Percentiles rank a stretch among this genome's conserved stretches.
Evolutionary conservation across 495 filamentous ascomycete species (phyloP).

Genomic region (Chaetomium cochliodes): DNA sequence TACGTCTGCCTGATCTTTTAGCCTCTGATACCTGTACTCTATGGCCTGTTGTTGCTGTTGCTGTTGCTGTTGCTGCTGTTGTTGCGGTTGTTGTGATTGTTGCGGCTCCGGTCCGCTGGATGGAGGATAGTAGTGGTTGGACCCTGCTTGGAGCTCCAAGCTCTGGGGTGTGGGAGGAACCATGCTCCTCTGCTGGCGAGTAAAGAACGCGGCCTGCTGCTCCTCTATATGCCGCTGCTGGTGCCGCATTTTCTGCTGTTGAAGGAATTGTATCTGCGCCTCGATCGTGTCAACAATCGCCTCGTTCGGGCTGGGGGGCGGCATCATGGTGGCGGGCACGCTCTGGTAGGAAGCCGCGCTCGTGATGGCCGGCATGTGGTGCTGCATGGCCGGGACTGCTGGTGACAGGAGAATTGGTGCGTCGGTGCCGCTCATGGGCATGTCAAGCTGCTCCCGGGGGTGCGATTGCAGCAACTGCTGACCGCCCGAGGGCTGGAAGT

Average conservation of each 20-base stretch:
- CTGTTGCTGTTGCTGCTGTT: conserved; percentile 54
- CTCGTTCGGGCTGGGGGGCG: conserved; percentile 43
- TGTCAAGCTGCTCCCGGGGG: conserved; percentile 47
- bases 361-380: conserved; percentile 50
- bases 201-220: conserved; percentile 53
- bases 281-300: conserved; percentile 53
- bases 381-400: conserved; percentile 41
- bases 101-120: conserved; percentile 51
- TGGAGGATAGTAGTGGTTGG: conserved; percentile 51
- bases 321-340: conserved; percentile 45
- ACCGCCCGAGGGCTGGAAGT: conserved; percentile 43
- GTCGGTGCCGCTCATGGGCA: conserved; percentile 50
- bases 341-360: conserved; percentile 42
- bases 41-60: conserved; percentile 58
- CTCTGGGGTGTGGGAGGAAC: conserved; percentile 94
- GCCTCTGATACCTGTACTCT: conserved; percentile 66
- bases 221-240: conserved; percentile 57
- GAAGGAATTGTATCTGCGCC: conserved; percentile 61
- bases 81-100: conserved; percentile 39
- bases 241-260: conserved; percentile 57
- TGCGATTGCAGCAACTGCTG: conserved; percentile 41
- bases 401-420: conserved; percentile 43
- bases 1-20: conserved; percentile 80
- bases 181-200: conserved; percentile 57
- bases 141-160: conserved; percentile 74